Evolutionary conservation across 148 eudicot genomes (phyloP).

Genomic region (Salicornia ramosissima): DNA sequence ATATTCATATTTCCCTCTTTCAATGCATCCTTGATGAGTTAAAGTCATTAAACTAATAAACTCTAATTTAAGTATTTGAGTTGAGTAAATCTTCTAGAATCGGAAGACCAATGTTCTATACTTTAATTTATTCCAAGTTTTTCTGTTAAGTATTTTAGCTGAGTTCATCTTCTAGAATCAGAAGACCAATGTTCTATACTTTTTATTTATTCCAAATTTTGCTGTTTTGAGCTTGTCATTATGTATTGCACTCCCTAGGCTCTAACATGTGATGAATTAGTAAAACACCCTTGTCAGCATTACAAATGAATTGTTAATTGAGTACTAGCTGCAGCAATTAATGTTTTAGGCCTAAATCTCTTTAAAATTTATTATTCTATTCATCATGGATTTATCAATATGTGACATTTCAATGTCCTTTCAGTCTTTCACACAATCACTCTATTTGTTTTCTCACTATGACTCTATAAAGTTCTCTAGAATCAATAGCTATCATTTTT

Average conservation of each 20-base stretch:
- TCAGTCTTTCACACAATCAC: not conserved
- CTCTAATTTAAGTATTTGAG: not conserved
- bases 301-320: not conserved
- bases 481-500: not conserved
- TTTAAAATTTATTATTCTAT: not conserved
- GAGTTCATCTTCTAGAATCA: not conserved
- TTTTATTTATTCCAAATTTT: not conserved
- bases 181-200: too few species aligned
- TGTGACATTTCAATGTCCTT: not conserved
- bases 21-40: not conserved
- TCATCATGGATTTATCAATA: not conserved
- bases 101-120: too few species aligned
- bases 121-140: not conserved
- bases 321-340: not conserved
- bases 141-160: not conserved
- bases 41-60: not conserved
- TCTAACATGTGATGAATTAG: not conserved
- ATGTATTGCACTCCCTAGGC: not conserved
- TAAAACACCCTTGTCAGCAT: not conserved
- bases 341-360: too few species aligned
- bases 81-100: not conserved
- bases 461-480: not conserved
- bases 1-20: not conserved
- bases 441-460: not conserved
- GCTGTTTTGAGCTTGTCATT: not conserved